Evolutionary conservation across 148 eudicot genomes (phyloP).

Genomic region (Nepenthes gracilis): DNA sequence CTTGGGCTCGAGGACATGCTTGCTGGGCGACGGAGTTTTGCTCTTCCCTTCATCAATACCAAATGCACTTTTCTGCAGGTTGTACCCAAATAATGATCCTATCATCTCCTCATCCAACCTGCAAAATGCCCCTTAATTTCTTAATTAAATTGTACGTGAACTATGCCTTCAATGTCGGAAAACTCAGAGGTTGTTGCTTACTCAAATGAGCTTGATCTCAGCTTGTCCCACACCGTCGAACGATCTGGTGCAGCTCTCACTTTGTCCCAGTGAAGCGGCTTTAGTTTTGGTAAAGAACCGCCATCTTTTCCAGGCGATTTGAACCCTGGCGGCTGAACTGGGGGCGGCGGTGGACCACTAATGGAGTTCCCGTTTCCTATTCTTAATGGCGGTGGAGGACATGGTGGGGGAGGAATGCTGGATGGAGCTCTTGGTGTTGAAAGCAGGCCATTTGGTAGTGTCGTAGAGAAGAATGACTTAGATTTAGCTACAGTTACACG

Average conservation of each 20-base stretch:
- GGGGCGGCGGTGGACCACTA: slow-evolving; percentile 59
- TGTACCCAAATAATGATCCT: slow-evolving; percentile 86
- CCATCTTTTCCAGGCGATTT: slow-evolving; percentile 68
- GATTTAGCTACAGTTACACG: slow-evolving; percentile 7
- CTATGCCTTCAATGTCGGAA: not conserved
- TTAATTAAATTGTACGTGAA: not conserved
- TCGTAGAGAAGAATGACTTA: slow-evolving; percentile 3
- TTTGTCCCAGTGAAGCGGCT: slow-evolving; percentile 99
- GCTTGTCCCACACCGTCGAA: slow-evolving; percentile 94
- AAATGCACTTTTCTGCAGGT: slow-evolving; percentile 37
- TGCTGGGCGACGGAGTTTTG: slow-evolving; percentile 76
- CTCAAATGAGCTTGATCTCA: slow-evolving; percentile 89
- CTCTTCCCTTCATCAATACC: slow-evolving; percentile 65
- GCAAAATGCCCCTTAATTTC: slow-evolving; percentile 6
- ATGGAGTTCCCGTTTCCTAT: slow-evolving; percentile 16
- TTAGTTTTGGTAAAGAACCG: slow-evolving; percentile 70
- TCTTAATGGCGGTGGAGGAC: slow-evolving; percentile 33
- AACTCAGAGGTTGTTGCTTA: slow-evolving; percentile 22
- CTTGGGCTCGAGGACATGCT: slow-evolving; percentile 91
- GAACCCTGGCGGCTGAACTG: slow-evolving; percentile 18
- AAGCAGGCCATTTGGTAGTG: slow-evolving; percentile 10
- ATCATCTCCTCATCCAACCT: slow-evolving; percentile 97
- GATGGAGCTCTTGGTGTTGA: slow-evolving; percentile 12
- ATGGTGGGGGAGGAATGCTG: slow-evolving; percentile 22
- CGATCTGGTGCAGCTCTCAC: slow-evolving; percentile 84